These are phyloP conservation scores for Fraxinus floribunda DNA, from an alignment of 305 asterid species.

Conservation along the genomic window DNA sequence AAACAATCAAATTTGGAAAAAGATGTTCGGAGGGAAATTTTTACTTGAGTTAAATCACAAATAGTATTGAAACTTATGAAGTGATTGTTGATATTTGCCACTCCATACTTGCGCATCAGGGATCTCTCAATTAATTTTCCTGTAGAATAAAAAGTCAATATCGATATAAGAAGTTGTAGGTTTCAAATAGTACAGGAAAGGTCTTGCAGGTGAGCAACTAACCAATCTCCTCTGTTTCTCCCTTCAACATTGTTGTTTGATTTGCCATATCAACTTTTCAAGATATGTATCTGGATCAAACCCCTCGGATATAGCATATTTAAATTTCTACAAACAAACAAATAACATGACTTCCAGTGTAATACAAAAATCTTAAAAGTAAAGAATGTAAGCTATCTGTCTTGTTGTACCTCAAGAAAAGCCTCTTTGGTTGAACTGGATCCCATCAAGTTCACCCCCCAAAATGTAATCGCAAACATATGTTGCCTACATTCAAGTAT, in stretches of 20 bases:
- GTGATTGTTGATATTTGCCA: slow-evolving; percentile 73
- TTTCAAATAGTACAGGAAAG: slow-evolving; percentile 2
- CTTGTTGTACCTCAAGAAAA: neutral
- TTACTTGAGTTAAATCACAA: slow-evolving; percentile 83
- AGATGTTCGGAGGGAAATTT: neutral
- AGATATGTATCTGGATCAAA: slow-evolving; percentile 92
- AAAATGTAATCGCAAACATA: neutral
- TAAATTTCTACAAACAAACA: slow-evolving; percentile 67
- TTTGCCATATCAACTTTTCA: slow-evolving; percentile 91
- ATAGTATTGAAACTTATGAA: slow-evolving; percentile 96
- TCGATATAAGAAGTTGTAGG: neutral
- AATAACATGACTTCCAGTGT: slow-evolving; percentile 5
- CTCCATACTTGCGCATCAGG: slow-evolving; percentile 88
- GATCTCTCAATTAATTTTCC: slow-evolving; percentile 73
- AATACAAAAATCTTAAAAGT: neutral
- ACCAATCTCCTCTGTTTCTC: slow-evolving; percentile 99
- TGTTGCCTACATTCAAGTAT: neutral
- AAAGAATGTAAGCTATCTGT: neutral
- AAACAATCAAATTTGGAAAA: neutral
- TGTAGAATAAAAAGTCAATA: slow-evolving; percentile 18
- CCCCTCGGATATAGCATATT: slow-evolving; percentile 73
- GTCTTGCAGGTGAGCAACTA: slow-evolving; percentile 27
- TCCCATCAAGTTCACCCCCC: neutral
- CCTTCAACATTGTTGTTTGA: slow-evolving; percentile 98
- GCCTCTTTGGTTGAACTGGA: neutral